These are phyloP conservation scores for Mimosa pudica DNA, from an alignment of 306 rosid genomes.

Conservation along the genomic window DNA sequence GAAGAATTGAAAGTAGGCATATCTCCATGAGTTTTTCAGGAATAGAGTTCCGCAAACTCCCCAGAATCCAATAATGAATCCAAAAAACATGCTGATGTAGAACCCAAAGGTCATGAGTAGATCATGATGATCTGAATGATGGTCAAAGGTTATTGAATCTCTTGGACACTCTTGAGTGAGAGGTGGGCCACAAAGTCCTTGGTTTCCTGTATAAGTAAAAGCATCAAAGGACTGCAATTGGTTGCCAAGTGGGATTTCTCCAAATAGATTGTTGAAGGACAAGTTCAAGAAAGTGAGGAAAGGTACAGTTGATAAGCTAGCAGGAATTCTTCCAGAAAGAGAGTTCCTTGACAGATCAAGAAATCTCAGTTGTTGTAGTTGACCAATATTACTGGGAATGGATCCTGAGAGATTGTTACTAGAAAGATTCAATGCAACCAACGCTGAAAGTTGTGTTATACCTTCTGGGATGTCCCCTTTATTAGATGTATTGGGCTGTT, in stretches of 20 bases:
- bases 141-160: not conserved
- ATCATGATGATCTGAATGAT: slow-evolving; percentile 15
- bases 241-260: slow-evolving; percentile 21
- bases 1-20: slow-evolving; percentile 32
- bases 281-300: slow-evolving; percentile 14
- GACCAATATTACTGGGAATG: slow-evolving; percentile 38
- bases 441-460: slow-evolving; percentile 31
- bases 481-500: too few relatives aligned
- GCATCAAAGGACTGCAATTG: slow-evolving; percentile 7
- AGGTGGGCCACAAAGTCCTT: slow-evolving; percentile 38
- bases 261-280: slow-evolving; percentile 22
- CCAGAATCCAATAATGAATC: slow-evolving; percentile 40
- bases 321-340: slow-evolving; percentile 28
- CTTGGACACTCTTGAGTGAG: slow-evolving; percentile 11
- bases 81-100: slow-evolving; percentile 5
- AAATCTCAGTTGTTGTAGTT: slow-evolving; percentile 29
- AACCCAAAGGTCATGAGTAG: slow-evolving; percentile 23
- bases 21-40: slow-evolving; percentile 31
- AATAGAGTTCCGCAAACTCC: slow-evolving; percentile 37
- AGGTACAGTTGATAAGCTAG: not conserved
- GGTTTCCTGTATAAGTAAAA: slow-evolving; percentile 29
- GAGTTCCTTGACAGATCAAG: slow-evolving; percentile 42
- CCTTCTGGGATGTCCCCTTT: slow-evolving; percentile 42
- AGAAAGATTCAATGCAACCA: slow-evolving; percentile 42
- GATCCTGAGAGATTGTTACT: slow-evolving; percentile 32